These are phyloP conservation scores for Phragmites australis DNA, from an alignment of 176 grass and related monocot species.

Conservation along the genomic window DNA sequence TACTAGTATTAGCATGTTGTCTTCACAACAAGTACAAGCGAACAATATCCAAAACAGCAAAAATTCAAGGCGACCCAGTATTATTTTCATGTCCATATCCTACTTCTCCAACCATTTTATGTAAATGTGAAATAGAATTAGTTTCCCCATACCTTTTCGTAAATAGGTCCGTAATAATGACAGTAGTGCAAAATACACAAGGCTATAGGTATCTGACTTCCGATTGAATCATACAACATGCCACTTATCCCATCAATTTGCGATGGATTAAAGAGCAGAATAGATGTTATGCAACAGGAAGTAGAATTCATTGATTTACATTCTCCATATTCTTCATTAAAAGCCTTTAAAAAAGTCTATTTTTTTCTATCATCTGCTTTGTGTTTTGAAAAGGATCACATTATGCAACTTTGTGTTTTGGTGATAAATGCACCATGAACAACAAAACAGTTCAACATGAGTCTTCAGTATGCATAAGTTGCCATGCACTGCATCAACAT, in stretches of 20 bases:
- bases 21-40: background rate
- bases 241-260: background rate
- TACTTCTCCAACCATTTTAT: background rate
- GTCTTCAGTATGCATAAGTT: background rate
- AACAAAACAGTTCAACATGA: background rate
- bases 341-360: background rate
- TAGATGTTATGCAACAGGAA: background rate
- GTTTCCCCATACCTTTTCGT: background rate
- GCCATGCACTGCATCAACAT: background rate
- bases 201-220: background rate
- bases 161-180: background rate
- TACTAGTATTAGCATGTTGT: conserved; percentile 33
- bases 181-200: background rate
- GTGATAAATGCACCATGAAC: background rate
- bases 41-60: background rate
- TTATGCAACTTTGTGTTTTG: background rate
- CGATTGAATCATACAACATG: background rate
- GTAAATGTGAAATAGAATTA: background rate
- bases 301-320: background rate
- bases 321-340: background rate
- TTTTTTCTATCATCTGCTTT: background rate
- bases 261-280: background rate
- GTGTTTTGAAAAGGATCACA: background rate
- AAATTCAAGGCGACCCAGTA: background rate
- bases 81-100: conserved; percentile 10